Percentiles rank a stretch among this genome's conserved stretches.
phyloP scores from a whole-genome alignment of 2,329 filamentous ascomycete species.

The Pseudogymnoascus sp. region DNA sequence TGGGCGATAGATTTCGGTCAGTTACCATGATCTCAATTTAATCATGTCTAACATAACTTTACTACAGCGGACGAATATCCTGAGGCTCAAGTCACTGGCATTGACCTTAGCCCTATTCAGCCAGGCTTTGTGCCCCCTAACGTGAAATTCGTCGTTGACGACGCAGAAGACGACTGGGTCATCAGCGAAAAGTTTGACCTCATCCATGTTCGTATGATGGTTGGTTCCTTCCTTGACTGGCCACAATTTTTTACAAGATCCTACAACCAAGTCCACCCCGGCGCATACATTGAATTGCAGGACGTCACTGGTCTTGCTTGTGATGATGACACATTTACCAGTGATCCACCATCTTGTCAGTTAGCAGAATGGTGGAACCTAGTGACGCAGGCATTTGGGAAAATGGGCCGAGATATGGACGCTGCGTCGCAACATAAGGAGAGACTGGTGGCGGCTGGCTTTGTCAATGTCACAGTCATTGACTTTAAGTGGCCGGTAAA shows the following conservation, averaged over 20 bases:
- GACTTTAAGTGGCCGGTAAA: constrained; percentile 44
- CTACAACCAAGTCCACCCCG: constrained; percentile 18
- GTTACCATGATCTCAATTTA: neutral
- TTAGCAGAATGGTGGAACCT: constrained; percentile 16
- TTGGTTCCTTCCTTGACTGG: constrained; percentile 14
- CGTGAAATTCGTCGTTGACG: constrained; percentile 53
- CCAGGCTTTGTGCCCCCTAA: constrained; percentile 57
- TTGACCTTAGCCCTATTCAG: constrained; percentile 25
- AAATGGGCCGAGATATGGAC: constrained; percentile 27
- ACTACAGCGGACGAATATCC: constrained; percentile 20
- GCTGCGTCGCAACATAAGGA: constrained; percentile 25
- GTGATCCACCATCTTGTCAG: constrained; percentile 5
- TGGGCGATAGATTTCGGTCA: constrained; percentile 36
- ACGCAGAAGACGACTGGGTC: constrained; percentile 24
- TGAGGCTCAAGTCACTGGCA: constrained; percentile 20
- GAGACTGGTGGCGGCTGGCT: constrained; percentile 18
- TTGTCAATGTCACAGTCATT: constrained; percentile 30
- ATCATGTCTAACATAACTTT: neutral
- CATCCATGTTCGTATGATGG: constrained; percentile 20
- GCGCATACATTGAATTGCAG: constrained; percentile 29
- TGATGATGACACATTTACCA: constrained; percentile 29
- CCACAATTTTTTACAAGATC: constrained; percentile 12
- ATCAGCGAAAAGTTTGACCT: constrained; percentile 33
- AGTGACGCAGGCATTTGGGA: constrained; percentile 28
- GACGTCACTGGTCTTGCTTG: constrained; percentile 25